phyloP scores from a whole-genome alignment of 805 yeast genomes.

The fission yeast (Schizosaccharomyces pombe) region ASM294v3 CU329670.1:2776001-2776500 shows the following conservation, averaged over 20 bases:
- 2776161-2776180: neutral
- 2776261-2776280: neutral
- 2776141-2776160: neutral
- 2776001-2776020: neutral
- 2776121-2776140: constrained; percentile 1
- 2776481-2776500: neutral
- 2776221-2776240: neutral
- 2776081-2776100: neutral
- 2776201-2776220: neutral
- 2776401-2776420: neutral
- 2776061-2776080: neutral
- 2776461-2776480: neutral
- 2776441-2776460: neutral
- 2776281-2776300: neutral
- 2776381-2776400: neutral
- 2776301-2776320: neutral
- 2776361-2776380: neutral
- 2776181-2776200: neutral
- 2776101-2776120: neutral
- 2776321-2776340: neutral
- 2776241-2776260: neutral
- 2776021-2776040: neutral
- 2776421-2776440: neutral
- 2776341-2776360: neutral
- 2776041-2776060: neutral